Evolutionary conservation across 306 rosid genomes (phyloP).

Genomic region (Pterocarpus santalinus): DNA sequence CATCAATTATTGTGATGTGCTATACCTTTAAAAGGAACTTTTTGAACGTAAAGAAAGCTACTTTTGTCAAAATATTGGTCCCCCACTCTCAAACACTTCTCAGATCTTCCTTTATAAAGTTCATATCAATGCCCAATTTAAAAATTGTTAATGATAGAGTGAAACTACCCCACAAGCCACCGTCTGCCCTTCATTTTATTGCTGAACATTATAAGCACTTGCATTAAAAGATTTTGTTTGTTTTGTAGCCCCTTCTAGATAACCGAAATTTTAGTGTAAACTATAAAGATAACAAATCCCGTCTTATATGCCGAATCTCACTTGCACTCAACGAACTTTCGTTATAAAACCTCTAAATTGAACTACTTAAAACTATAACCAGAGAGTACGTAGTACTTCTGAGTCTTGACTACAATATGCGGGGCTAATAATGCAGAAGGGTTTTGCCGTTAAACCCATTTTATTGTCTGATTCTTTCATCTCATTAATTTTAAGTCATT

Average conservation of each 20-base stretch:
- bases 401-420: not conserved
- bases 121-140: not conserved
- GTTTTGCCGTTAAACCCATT: not conserved
- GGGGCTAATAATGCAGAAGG: not conserved
- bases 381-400: not conserved
- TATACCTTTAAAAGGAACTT: conserved; percentile 9
- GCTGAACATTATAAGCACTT: too few relatives aligned
- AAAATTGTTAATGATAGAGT: too few relatives aligned
- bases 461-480: not conserved
- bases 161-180: too few relatives aligned
- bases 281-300: not conserved
- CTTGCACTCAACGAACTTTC: not conserved
- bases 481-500: not conserved
- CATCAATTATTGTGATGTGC: conserved; percentile 39
- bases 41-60: not conserved
- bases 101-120: not conserved
- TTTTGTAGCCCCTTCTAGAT: not conserved
- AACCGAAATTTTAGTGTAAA: not conserved
- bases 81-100: conserved; percentile 4
- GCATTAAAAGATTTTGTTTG: not conserved
- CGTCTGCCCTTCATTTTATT: too few relatives aligned
- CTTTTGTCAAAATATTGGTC: conserved; percentile 33
- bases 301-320: not conserved
- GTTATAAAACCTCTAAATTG: not conserved
- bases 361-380: not conserved